Percentiles rank a stretch among this genome's conserved stretches.
Conservation (phyloP, 305 asterid genomes). For the Fraxinus paxiana region DNA sequence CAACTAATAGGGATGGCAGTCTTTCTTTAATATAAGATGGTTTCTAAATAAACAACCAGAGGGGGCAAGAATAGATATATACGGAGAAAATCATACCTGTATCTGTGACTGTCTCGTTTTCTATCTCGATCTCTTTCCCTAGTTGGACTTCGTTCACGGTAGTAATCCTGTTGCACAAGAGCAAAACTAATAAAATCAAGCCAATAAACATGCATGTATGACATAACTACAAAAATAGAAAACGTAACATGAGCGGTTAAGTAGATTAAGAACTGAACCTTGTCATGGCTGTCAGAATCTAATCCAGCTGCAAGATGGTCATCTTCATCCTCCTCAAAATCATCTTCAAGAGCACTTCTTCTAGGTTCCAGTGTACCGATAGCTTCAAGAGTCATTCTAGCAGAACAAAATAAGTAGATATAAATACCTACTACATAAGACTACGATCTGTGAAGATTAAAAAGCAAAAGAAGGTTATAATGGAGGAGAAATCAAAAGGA, state of each 20-base stretch:
- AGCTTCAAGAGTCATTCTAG: conserved; percentile 76
- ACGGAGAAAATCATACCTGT: conserved; percentile 43
- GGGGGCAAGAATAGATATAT: not conserved
- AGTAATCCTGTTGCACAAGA: conserved; percentile 49
- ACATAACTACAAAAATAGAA: not conserved
- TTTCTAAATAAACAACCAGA: not conserved
- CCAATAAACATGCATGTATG: not conserved
- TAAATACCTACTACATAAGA: conserved; percentile 9
- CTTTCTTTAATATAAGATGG: not conserved
- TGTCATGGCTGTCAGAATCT: conserved; percentile 53
- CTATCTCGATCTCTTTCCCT: conserved; percentile 87
- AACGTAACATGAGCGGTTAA: not conserved
- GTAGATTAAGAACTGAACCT: conserved; percentile 39
- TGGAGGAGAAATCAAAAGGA: not conserved
- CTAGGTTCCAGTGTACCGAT: conserved; percentile 68
- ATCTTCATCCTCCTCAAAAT: conserved; percentile 96
- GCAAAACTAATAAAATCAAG: conserved; percentile 16
- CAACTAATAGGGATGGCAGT: not conserved
- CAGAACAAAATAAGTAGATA: conserved; percentile 20
- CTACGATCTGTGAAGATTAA: not conserved
- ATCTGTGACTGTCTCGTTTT: conserved; percentile 75
- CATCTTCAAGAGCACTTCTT: conserved; percentile 96
- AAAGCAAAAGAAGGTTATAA: not conserved
- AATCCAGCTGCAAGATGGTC: conserved; percentile 56
- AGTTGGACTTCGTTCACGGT: conserved; percentile 65